Percentiles rank a stretch among this genome's conserved stretches.
Evolutionary conservation across 2,329 filamentous ascomycete species (phyloP).

Genomic region (Dothistroma pini): DNA sequence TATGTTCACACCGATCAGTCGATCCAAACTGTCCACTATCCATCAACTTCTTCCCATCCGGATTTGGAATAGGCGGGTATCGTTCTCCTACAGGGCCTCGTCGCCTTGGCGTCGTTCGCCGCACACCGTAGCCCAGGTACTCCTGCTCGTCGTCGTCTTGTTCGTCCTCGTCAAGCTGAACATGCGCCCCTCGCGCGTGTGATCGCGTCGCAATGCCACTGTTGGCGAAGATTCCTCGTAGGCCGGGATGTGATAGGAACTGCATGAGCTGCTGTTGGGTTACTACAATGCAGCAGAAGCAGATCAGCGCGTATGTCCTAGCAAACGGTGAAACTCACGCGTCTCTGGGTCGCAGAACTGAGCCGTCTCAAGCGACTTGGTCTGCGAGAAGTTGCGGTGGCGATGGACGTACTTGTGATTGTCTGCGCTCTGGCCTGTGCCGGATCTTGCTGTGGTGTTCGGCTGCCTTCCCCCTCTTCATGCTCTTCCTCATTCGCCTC

Average conservation of each 20-base stretch:
- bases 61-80: conserved; percentile 82
- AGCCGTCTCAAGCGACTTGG: conserved; percentile 13
- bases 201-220: conserved; percentile 27
- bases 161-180: conserved; percentile 24
- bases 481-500: conserved; percentile 26
- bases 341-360: conserved; percentile 15
- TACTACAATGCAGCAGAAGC: conserved; percentile 32
- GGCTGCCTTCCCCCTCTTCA: conserved; percentile 31
- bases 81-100: conserved; percentile 45
- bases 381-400: conserved; percentile 4
- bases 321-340: conserved; percentile 13
- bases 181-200: conserved; percentile 22
- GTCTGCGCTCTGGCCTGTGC: conserved; percentile 23
- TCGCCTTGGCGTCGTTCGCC: conserved; percentile 48
- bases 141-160: conserved; percentile 31
- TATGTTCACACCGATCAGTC: conserved; percentile 52
- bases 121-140: conserved; percentile 37
- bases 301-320: conserved; percentile 14
- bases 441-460: conserved; percentile 23
- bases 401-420: conserved; percentile 30
- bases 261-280: conserved; percentile 52
- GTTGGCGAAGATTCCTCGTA: conserved; percentile 51
- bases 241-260: conserved; percentile 51
- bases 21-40: conserved; percentile 73
- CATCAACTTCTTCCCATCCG: conserved; percentile 75